Percentiles rank a stretch among this genome's conserved stretches.
Conservation (phyloP, 371 early-diverging fungal species). For the Thermomucor indicae-seudaticae region DNA sequence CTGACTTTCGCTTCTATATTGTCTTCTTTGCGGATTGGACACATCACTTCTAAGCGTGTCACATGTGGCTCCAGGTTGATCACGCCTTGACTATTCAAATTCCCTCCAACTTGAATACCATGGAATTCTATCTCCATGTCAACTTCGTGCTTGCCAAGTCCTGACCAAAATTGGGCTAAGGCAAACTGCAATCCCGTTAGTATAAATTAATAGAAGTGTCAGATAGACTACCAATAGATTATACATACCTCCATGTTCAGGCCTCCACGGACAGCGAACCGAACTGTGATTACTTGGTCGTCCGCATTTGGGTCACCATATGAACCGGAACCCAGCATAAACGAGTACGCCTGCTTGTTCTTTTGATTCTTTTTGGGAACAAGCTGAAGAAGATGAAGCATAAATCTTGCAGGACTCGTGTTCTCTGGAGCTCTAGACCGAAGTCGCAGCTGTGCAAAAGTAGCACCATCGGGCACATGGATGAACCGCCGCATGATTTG, state of each 20-base stretch:
- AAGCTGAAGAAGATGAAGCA: conserved; percentile 69
- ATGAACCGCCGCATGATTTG: conserved; percentile 77
- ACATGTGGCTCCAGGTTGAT: conserved; percentile 36
- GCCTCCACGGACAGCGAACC: conserved; percentile 68
- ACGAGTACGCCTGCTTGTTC: conserved; percentile 51
- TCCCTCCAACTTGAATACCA: conserved; percentile 65
- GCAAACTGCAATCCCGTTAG: conserved; percentile 15
- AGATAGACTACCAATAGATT: background rate
- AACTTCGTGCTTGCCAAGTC: conserved; percentile 66
- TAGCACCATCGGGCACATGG: conserved; percentile 79
- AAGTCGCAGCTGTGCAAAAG: conserved; percentile 53
- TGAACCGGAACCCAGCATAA: conserved; percentile 60
- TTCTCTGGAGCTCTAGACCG: conserved; percentile 31
- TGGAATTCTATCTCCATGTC: conserved; percentile 77
- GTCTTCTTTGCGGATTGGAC: conserved; percentile 72
- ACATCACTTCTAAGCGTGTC: conserved; percentile 68
- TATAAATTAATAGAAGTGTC: background rate
- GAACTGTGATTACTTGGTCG: conserved; percentile 48
- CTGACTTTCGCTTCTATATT: conserved; percentile 54
- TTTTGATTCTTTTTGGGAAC: conserved; percentile 70
- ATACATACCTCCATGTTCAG: conserved; percentile 70
- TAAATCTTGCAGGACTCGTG: conserved; percentile 54
- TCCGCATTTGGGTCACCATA: conserved; percentile 62
- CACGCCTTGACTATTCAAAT: conserved; percentile 56
- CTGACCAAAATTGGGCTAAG: conserved; percentile 89